Evolutionary conservation across 352 stramenopile species (phyloP), one percentile per base, ranked within the genome.

Genomic region (Globisporangium perplexum): DNA sequence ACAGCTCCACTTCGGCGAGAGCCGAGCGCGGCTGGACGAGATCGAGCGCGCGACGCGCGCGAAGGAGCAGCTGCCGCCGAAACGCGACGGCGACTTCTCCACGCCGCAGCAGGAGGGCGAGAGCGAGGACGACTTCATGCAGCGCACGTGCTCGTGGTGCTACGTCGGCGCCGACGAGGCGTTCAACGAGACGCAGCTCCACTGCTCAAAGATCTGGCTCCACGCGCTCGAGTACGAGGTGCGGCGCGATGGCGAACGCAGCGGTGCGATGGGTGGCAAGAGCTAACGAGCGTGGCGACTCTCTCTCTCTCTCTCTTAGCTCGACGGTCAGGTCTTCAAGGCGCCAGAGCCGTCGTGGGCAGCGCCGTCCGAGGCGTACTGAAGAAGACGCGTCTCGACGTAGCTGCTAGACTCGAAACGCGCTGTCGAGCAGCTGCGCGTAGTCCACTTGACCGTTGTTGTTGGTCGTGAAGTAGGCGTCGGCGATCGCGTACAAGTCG

Each of bases 1-100:
- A 35, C 62, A 97, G 41, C 71, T 98, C 31, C 93, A 95, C 68
- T 98, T 83, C 76, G 89, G 80, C 26, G 91, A 89, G 49, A 87
- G 55, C 26, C 31, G 58, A 28, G 73, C 68, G 23, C 69, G 77
- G 2, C 36, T 63, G 0, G 57, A 74, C 17, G 69, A 76, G 50
- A 89, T 89, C 31, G 66, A 63, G 26, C 54, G 54, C 50, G 74
- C 77, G 1, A 78, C 77, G 46, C 62, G 55, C 20, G 59, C 20
- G 14, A 74, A 80, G 53, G 48, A 49, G 20, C 59, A 57, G 45
- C 62, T 74, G 12, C 58, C 63, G 18, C 58, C 65, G 0, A 62
- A 53, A 11, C 72, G 69, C 1, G 67, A 81, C n/a, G 68, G 82
- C 20, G 82, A 88, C 38, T 85, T 79, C 54, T 74, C 68, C 1